Conservation (phyloP, 73 alveolate species). For the Paramecium pentaurelia region DNA sequence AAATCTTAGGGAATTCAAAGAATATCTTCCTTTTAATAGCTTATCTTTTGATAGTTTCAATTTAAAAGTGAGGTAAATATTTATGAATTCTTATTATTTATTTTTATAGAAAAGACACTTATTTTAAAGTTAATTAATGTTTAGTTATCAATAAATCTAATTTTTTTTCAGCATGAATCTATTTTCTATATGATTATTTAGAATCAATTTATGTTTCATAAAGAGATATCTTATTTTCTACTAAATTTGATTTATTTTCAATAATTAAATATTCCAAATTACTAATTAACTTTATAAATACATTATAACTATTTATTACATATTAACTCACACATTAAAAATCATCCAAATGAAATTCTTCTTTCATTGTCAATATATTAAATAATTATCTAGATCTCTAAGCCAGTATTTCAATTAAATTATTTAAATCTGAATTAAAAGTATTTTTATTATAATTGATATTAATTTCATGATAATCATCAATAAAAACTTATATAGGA, state of each 20-base stretch:
- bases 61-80: background rate
- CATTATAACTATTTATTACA: background rate
- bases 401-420: background rate
- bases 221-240: background rate
- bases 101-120: background rate
- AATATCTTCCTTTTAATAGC: background rate
- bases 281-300: background rate
- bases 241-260: background rate
- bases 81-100: background rate
- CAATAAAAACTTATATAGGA: background rate
- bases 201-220: background rate
- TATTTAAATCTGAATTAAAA: background rate
- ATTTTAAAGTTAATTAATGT: background rate
- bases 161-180: background rate
- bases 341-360: slow-evolving; percentile 1
- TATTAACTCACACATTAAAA: background rate
- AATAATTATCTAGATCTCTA: background rate
- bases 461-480: slow-evolving; percentile 6
- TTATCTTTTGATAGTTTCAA: background rate
- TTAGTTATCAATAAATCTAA: background rate
- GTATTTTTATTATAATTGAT: background rate
- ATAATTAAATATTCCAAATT: background rate
- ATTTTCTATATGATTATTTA: background rate
- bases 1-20: background rate
- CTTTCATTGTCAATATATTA: slow-evolving; percentile 8